These are phyloP conservation scores for Ceratobasidium sp. DNA, from an alignment of 1,284 basidiomycete species.

Conservation along the genomic window DNA sequence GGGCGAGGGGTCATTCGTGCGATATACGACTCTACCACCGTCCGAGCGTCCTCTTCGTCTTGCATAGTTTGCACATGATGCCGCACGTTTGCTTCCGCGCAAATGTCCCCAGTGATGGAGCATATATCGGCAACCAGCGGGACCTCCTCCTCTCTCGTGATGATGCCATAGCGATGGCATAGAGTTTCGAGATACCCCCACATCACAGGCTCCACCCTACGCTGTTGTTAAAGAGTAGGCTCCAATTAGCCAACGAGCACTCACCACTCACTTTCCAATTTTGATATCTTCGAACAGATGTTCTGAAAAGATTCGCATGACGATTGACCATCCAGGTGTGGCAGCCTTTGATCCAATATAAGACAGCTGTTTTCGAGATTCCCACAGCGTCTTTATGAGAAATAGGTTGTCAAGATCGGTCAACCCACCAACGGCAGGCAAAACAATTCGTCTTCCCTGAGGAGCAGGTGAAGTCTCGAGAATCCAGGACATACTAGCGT, in stretches of 20 bases:
- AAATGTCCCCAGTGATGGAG: background rate
- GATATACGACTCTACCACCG: conserved; percentile 3
- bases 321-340: background rate
- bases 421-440: conserved; percentile 2
- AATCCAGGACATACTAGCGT: background rate
- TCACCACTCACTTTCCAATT: background rate
- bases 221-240: background rate
- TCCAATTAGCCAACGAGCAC: background rate
- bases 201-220: background rate
- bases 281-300: background rate
- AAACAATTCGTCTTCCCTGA: background rate
- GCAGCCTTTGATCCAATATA: conserved; percentile 7
- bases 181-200: conserved; percentile 14
- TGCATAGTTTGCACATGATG: background rate
- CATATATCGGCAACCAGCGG: background rate
- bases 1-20: background rate
- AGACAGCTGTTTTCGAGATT: conserved; percentile 11
- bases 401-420: background rate
- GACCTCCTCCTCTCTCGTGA: background rate
- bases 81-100: background rate
- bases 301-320: background rate
- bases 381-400: background rate
- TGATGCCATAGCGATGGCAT: conserved; percentile 7
- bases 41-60: background rate
- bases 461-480: background rate